Evolutionary conservation across 2,329 filamentous ascomycete species (phyloP).

Genomic region (Emmonsiellopsis sp.): DNA sequence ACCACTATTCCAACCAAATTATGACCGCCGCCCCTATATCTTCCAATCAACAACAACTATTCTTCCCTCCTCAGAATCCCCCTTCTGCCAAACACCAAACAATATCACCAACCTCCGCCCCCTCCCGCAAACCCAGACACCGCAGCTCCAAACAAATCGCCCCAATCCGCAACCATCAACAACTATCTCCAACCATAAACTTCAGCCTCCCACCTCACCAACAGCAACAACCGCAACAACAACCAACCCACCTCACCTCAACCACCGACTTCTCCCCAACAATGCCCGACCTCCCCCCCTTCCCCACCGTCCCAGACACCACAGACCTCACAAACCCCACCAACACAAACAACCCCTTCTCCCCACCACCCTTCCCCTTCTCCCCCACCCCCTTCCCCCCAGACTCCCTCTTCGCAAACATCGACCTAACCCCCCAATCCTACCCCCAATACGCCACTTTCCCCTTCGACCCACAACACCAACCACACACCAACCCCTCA

Average conservation of each 20-base stretch:
- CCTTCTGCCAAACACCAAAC: neutral
- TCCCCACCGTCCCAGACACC: conserved; percentile 11
- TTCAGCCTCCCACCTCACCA: conserved; percentile 10
- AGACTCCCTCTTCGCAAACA: conserved; percentile 16
- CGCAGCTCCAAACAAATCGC: conserved; percentile 1
- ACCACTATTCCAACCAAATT: conserved; percentile 5
- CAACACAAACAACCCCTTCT: conserved; percentile 30
- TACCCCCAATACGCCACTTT: conserved; percentile 29
- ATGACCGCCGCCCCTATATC: conserved; percentile 6
- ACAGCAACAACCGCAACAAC: conserved; percentile 6
- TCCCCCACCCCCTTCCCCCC: conserved; percentile 27
- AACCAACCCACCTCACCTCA: conserved; percentile 9
- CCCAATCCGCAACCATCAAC: neutral
- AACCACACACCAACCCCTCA: conserved; percentile 7
- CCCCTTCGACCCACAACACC: conserved; percentile 24
- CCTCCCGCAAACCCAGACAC: conserved; percentile 3
- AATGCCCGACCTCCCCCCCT: conserved; percentile 6
- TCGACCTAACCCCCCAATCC: conserved; percentile 21
- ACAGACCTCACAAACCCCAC: conserved; percentile 9
- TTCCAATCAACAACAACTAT: conserved; percentile 6
- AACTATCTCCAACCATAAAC: conserved; percentile 14
- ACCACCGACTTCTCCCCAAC: neutral
- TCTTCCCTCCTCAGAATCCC: neutral
- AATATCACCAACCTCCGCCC: neutral
- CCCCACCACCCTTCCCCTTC: conserved; percentile 26